Conservation (phyloP, 2,329 filamentous ascomycete genomes). For the Colletotrichum endophyticum region DNA sequence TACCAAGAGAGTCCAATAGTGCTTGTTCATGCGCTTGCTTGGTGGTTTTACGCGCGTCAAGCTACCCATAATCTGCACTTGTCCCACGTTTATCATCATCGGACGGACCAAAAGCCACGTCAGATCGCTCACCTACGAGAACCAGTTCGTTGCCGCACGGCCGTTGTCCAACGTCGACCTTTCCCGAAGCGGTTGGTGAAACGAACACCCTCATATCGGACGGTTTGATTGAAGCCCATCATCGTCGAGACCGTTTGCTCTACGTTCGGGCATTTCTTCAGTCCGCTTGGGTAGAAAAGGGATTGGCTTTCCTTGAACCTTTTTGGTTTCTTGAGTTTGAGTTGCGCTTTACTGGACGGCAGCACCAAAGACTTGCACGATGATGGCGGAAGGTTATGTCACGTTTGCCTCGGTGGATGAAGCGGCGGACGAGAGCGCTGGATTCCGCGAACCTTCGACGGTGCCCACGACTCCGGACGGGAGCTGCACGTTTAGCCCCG, state of each 20-base stretch:
- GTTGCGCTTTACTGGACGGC: not conserved
- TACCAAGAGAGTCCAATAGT: not conserved
- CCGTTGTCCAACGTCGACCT: not conserved
- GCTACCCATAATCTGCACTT: not conserved
- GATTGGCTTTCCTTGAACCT: not conserved
- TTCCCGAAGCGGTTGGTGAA: slow-evolving; percentile 3
- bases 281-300: not conserved
- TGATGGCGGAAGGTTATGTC: not conserved
- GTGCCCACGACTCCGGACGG: slow-evolving; percentile 50
- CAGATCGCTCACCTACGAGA: not conserved
- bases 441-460: slow-evolving; percentile 34
- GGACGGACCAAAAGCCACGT: not conserved
- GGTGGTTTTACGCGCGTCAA: not conserved
- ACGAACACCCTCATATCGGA: slow-evolving; percentile 13
- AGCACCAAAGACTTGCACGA: not conserved
- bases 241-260: not conserved
- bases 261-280: not conserved
- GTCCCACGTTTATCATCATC: not conserved
- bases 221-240: slow-evolving; percentile 5
- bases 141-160: slow-evolving; percentile 1
- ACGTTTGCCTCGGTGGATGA: not conserved
- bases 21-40: not conserved
- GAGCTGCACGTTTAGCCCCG: slow-evolving; percentile 45
- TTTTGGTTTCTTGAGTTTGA: not conserved
- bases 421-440: not conserved